Conservation (phyloP, 768 basidiomycete genomes). For the Lactarius deliciosus region DNA sequence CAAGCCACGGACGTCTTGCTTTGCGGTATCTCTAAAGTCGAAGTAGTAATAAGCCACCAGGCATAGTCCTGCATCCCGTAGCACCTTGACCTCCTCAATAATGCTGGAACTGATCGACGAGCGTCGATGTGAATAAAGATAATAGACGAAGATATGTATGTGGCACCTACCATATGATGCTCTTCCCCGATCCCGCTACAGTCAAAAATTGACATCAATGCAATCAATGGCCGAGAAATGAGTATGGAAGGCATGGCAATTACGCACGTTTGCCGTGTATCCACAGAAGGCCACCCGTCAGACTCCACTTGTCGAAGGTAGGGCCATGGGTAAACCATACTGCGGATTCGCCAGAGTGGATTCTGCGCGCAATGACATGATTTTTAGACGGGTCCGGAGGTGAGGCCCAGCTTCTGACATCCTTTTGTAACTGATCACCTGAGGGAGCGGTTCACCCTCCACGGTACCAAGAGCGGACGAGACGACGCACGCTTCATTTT, state of each 20-base stretch:
- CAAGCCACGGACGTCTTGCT: constrained; percentile 8
- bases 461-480: neutral
- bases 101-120: neutral
- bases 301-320: neutral
- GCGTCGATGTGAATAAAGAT: neutral
- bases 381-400: neutral
- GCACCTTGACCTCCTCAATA: neutral
- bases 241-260: neutral
- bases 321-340: neutral
- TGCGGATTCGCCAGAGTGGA: neutral
- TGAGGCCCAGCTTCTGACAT: neutral
- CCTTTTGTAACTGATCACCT: neutral
- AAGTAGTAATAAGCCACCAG: constrained; percentile 19
- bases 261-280: constrained; percentile 16
- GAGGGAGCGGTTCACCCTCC: neutral
- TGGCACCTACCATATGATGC: neutral
- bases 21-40: constrained; percentile 16
- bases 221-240: neutral
- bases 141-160: neutral
- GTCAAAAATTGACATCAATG: neutral
- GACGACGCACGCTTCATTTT: constrained; percentile 5
- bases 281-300: neutral
- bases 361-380: neutral
- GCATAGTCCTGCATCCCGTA: neutral
- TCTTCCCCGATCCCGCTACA: neutral